Evolutionary conservation across 495 filamentous ascomycete genomes (phyloP), one percentile per base, ranked within the genome.

Genomic region (Durotheca rogersii): DNA sequence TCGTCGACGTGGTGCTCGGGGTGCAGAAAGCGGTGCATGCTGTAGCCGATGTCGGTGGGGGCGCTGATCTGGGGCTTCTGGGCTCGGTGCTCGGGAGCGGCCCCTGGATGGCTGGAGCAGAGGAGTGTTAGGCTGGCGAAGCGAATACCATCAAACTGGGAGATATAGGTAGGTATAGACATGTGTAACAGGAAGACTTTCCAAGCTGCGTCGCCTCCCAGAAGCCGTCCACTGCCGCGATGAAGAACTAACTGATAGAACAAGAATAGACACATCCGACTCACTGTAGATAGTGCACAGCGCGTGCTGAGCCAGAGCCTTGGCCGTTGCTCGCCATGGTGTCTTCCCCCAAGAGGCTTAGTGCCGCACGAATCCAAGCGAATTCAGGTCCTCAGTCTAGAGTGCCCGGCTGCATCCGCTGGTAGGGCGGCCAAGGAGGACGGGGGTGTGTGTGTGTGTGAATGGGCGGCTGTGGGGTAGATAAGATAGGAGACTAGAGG

Each of bases 1-100:
- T 58, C 62, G 14, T 63, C 60, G 6, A 51, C 44, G 31, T 66
- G 60, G 34, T 56, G 56, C 11, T 66, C 60, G 12, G 62, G 55
- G 38, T 66, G 60, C 10, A 63, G 42, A 33, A 49, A 66, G 12
- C 62, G 60, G 9, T 62, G 42, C 23, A 66, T 31, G 45, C 50
- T 66, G 51, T 66, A 66, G 15, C 34, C 35, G 1, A 58, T 20
- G 16, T 66, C 60, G 34, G 51, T 46, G 2, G 60, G 60, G 3
- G 61, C 62, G 31, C 63, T 41, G 12, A 66, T 38, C 3, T 46
- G 40, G 4, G 62, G 60, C 9, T 53, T 42, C 35, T 58, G 45
- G 31, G 32, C 21, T 14, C 37, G n/a, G n/a, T n/a, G 18, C 32
- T 54, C 48, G 16, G 45, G 23, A 15, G 34, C 53, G 9, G 29